phyloP scores from a whole-genome alignment of 306 rosid genomes.

The Trifolium subterraneum region DNA sequence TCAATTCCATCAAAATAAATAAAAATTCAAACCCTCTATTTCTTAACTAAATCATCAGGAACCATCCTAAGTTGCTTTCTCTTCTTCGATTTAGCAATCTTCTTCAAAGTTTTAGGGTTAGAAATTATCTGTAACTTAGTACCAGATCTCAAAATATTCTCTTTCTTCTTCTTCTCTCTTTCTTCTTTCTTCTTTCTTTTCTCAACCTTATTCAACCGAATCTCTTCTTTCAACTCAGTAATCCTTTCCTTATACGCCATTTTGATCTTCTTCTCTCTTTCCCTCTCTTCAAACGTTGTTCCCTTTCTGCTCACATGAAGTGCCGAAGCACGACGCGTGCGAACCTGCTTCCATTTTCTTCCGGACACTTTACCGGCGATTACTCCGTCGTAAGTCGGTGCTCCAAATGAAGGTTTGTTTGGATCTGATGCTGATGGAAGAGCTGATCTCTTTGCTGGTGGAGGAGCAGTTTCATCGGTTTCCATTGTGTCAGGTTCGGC shows the following conservation, averaged over 20 bases:
- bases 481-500: slow-evolving; percentile 58
- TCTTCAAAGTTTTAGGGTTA: slow-evolving; percentile 82
- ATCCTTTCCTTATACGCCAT: slow-evolving; percentile 72
- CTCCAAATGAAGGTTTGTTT: slow-evolving; percentile 67
- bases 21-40: not conserved
- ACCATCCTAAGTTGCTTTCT: slow-evolving; percentile 77
- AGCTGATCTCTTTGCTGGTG: slow-evolving; percentile 75
- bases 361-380: slow-evolving; percentile 86
- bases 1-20: not conserved
- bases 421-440: slow-evolving; percentile 74
- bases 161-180: slow-evolving; percentile 91
- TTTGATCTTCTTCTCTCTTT: slow-evolving; percentile 73
- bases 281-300: slow-evolving; percentile 72
- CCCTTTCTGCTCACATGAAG: slow-evolving; percentile 63
- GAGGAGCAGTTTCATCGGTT: slow-evolving; percentile 57
- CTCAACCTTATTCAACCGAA: slow-evolving; percentile 76
- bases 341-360: slow-evolving; percentile 83
- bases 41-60: slow-evolving; percentile 63
- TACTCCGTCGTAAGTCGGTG: slow-evolving; percentile 84
- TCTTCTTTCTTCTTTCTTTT: slow-evolving; percentile 82
- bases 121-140: slow-evolving; percentile 82
- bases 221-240: slow-evolving; percentile 80
- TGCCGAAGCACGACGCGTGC: slow-evolving; percentile 71
- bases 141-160: slow-evolving; percentile 78
- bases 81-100: slow-evolving; percentile 78